Percentiles rank a stretch among this genome's conserved stretches.
These are phyloP conservation scores for Umbellularia californica DNA, from an alignment of 164 flowering plant genomes.

Conservation along the genomic window DNA sequence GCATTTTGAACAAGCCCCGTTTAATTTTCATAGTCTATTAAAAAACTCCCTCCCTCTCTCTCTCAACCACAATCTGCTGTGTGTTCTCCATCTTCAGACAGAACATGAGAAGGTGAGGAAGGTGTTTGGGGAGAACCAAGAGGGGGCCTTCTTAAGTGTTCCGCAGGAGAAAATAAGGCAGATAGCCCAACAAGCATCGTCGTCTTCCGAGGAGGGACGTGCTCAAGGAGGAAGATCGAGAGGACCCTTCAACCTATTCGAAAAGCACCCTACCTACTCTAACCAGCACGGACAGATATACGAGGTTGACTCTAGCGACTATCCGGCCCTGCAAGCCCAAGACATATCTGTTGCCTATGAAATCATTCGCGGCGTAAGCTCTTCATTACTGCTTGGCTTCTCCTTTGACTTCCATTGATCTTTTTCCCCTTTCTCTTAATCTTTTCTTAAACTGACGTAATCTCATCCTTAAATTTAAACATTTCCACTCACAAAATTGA, in stretches of 20 bases:
- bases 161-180: slow-evolving; percentile 36
- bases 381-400: not conserved
- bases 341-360: slow-evolving; percentile 24
- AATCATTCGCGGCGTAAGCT: slow-evolving; percentile 37
- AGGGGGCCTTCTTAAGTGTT: slow-evolving; percentile 32
- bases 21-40: too few relatives aligned
- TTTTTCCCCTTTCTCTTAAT: too few relatives aligned
- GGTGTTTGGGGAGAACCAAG: slow-evolving; percentile 24
- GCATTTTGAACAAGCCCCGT: too few relatives aligned
- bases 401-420: not conserved
- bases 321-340: slow-evolving; percentile 28
- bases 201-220: slow-evolving; percentile 21
- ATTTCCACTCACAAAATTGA: not conserved
- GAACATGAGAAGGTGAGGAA: slow-evolving; percentile 26
- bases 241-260: slow-evolving; percentile 31
- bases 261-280: slow-evolving; percentile 21
- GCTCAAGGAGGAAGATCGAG: slow-evolving; percentile 17
- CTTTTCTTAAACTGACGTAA: not conserved
- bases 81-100: slow-evolving; percentile 22
- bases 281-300: slow-evolving; percentile 31
- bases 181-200: slow-evolving; percentile 23
- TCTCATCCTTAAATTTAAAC: not conserved
- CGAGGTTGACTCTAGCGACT: slow-evolving; percentile 24
- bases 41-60: not conserved
- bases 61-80: not conserved